Percentiles rank a stretch among this genome's conserved stretches.
phyloP scores from a whole-genome alignment of 257 asterid genomes.

The Schizonepeta tenuifolia region DNA sequence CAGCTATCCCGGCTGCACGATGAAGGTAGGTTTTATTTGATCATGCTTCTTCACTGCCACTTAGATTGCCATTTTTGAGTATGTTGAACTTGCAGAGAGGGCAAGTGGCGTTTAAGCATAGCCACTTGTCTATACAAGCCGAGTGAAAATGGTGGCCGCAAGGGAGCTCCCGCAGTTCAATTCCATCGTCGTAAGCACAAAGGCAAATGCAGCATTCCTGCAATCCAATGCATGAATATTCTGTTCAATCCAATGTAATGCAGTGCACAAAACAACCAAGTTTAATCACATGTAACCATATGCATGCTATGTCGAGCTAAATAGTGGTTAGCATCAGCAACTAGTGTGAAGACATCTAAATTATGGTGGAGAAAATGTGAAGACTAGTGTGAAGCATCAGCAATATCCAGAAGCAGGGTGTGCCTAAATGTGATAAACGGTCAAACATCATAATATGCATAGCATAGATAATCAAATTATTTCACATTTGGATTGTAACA shows the following conservation, averaged over 20 bases:
- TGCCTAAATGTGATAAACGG: neutral
- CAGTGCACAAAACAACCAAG: neutral
- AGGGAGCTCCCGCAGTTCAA: conserved; percentile 88
- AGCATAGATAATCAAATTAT: too few relatives aligned
- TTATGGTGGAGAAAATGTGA: too few relatives aligned
- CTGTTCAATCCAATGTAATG: neutral
- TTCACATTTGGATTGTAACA: neutral
- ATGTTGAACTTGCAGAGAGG: conserved; percentile 89
- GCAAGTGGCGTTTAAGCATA: conserved; percentile 78
- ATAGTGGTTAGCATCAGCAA: neutral
- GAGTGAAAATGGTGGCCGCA: conserved; percentile 88
- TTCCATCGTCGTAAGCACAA: conserved; percentile 78
- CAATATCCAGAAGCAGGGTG: neutral
- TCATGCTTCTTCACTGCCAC: conserved; percentile 73
- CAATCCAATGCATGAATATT: conserved; percentile 24
- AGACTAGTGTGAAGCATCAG: too few relatives aligned
- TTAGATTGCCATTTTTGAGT: conserved; percentile 66
- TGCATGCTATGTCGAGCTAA: neutral
- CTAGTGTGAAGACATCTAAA: neutral
- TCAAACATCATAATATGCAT: neutral
- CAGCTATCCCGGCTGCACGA: neutral
- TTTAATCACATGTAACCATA: neutral
- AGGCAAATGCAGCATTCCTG: conserved; percentile 98
- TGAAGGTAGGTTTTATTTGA: neutral
- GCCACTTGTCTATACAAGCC: conserved; percentile 87